These are phyloP conservation scores for Kwoniella botswanensis DNA, from an alignment of 768 basidiomycete genomes.

Conservation along the genomic window DNA sequence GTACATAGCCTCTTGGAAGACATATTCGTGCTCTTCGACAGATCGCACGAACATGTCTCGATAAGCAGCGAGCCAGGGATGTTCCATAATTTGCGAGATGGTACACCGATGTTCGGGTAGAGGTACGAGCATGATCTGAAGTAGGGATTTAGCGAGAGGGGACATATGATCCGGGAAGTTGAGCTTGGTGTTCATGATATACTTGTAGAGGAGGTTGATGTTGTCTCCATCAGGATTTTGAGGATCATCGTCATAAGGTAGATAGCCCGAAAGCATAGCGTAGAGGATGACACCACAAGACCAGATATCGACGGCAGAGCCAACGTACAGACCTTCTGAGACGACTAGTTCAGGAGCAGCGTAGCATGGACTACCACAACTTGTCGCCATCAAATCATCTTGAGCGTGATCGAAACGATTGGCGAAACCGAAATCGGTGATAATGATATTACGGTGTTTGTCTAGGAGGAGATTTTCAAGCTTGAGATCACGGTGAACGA, in stretches of 20 bases:
- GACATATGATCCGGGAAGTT: slow-evolving; percentile 97
- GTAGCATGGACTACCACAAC: slow-evolving; percentile 96
- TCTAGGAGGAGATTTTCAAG: slow-evolving; percentile 97
- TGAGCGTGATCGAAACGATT: slow-evolving; percentile 91
- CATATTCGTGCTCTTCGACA: slow-evolving; percentile 77
- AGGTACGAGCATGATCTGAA: slow-evolving; percentile 91
- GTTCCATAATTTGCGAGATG: slow-evolving; percentile 78
- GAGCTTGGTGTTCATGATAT: slow-evolving; percentile 95
- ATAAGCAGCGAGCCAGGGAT: slow-evolving; percentile 81
- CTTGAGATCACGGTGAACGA: slow-evolving; percentile 98
- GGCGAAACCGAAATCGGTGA: slow-evolving; percentile 99
- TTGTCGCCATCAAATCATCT: slow-evolving; percentile 98
- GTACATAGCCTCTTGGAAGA: slow-evolving; percentile 83
- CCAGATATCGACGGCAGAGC: slow-evolving; percentile 98
- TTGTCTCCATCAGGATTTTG: slow-evolving; percentile 99
- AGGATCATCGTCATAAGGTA: slow-evolving; percentile 98
- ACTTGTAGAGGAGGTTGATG: slow-evolving; percentile 97
- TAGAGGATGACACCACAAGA: slow-evolving; percentile 97
- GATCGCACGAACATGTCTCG: slow-evolving; percentile 68
- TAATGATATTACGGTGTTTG: slow-evolving; percentile 96
- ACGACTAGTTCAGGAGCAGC: slow-evolving; percentile 98
- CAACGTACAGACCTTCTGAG: slow-evolving; percentile 94
- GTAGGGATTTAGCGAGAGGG: slow-evolving; percentile 76
- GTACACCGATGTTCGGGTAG: slow-evolving; percentile 81
- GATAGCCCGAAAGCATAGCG: slow-evolving; percentile 92